Percentiles rank a stretch among this genome's conserved stretches.
Evolutionary conservation across 495 filamentous ascomycete genomes (phyloP).

Genomic region (Tuber calosporum): DNA sequence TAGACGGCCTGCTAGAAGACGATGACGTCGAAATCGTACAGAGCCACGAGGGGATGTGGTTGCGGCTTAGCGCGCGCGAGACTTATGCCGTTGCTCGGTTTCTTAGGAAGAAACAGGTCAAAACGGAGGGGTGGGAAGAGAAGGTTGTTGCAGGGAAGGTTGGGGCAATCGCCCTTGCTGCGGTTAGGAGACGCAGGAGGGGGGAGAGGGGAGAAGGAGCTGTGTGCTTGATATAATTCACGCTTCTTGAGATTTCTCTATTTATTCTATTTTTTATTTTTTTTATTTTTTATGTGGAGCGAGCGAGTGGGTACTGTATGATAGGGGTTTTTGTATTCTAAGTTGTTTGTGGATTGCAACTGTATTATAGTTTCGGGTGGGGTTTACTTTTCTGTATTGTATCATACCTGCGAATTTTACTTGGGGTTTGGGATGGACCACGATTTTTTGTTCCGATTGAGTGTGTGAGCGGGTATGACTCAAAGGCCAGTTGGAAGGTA

Average conservation of each 20-base stretch:
- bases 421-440: neutral
- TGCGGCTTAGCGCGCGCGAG: neutral
- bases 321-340: neutral
- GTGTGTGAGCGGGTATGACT: neutral
- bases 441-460: neutral
- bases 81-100: neutral
- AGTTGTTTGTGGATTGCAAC: neutral
- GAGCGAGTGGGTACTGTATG: neutral
- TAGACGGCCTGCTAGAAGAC: slow-evolving; percentile 3
- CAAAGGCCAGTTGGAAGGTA: neutral
- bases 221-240: neutral
- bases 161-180: slow-evolving; percentile 17
- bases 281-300: neutral
- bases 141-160: slow-evolving; percentile 31
- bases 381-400: neutral
- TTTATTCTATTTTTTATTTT: neutral
- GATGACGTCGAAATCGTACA: neutral
- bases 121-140: slow-evolving; percentile 17
- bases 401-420: neutral
- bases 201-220: slow-evolving; percentile 4
- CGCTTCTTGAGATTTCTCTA: neutral
- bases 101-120: slow-evolving; percentile 1
- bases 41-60: neutral
- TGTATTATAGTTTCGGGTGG: neutral
- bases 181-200: slow-evolving; percentile 26